phyloP scores from a whole-genome alignment of 169 alveolate genomes.

The Perkinsus chesapeaki region DNA sequence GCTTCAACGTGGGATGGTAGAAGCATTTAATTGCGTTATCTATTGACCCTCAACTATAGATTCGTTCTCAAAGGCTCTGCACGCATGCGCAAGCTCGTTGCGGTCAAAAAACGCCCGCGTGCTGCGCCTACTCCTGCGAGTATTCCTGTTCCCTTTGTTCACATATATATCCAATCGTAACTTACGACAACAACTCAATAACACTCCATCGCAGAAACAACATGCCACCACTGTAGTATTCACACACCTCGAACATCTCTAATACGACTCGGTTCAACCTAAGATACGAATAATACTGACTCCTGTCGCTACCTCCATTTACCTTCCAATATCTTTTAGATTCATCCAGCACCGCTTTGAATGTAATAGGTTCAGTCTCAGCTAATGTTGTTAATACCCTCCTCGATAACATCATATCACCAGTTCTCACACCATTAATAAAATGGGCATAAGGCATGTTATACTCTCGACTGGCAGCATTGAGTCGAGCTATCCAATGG shows the following conservation, averaged over 20 bases:
- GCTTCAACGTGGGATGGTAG: neutral
- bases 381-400: constrained; percentile 27
- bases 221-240: neutral
- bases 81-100: neutral
- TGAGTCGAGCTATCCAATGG: constrained; percentile 27
- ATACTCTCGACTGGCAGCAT: constrained; percentile 34
- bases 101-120: too few species aligned
- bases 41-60: neutral
- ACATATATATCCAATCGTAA: neutral
- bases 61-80: neutral
- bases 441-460: constrained; percentile 24
- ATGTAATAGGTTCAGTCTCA: constrained; percentile 32
- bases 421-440: constrained; percentile 17
- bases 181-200: neutral
- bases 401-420: constrained; percentile 8
- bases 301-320: neutral
- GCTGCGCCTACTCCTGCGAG: neutral
- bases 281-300: neutral
- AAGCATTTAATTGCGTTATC: neutral
- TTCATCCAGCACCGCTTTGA: constrained; percentile 24
- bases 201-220: neutral
- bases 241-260: neutral
- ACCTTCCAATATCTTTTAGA: neutral
- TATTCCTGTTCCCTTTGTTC: neutral
- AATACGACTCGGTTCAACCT: neutral